A percentile compares a stretch with the other conserved stretches of the same genome.
Evolutionary conservation across 192 early-diverging fungal species (phyloP).

Genomic region (Backusella circina): DNA sequence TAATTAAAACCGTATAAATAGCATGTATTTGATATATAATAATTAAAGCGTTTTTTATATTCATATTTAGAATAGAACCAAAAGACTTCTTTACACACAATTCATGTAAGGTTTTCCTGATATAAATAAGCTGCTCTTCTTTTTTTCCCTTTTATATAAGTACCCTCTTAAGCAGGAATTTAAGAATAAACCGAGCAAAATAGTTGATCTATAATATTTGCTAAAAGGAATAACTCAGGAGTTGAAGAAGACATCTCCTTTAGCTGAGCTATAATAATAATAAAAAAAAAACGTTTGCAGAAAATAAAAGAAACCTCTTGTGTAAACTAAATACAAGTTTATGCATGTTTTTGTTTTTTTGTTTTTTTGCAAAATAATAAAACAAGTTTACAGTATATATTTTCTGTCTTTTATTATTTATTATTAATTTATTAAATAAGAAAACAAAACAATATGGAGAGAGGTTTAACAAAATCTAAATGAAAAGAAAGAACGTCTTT

Average conservation of each 20-base stretch:
- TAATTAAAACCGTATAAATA: not conserved
- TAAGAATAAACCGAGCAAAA: not conserved
- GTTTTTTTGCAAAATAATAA: not conserved
- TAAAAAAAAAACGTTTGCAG: not conserved
- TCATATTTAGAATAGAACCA: not conserved
- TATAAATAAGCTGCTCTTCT: not conserved
- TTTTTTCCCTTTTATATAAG: not conserved
- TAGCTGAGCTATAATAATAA: not conserved
- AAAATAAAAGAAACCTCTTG: not conserved
- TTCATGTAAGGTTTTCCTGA: not conserved
- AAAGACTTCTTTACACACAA: not conserved
- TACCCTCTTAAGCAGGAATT: not conserved
- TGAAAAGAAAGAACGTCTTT: conserved; percentile 10
- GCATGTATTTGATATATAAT: not conserved
- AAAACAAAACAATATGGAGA: not conserved
- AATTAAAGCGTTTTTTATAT: not conserved
- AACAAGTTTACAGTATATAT: not conserved
- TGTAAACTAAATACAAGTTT: not conserved
- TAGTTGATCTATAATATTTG: not conserved
- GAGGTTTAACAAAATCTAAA: conserved; percentile 13
- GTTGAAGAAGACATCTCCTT: not conserved
- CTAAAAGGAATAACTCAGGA: not conserved
- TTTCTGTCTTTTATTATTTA: not conserved
- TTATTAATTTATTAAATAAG: not conserved
- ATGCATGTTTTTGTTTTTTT: not conserved